phyloP scores from a whole-genome alignment of 1,284 basidiomycete genomes.

The Ganoderma leucocontextum region DNA sequence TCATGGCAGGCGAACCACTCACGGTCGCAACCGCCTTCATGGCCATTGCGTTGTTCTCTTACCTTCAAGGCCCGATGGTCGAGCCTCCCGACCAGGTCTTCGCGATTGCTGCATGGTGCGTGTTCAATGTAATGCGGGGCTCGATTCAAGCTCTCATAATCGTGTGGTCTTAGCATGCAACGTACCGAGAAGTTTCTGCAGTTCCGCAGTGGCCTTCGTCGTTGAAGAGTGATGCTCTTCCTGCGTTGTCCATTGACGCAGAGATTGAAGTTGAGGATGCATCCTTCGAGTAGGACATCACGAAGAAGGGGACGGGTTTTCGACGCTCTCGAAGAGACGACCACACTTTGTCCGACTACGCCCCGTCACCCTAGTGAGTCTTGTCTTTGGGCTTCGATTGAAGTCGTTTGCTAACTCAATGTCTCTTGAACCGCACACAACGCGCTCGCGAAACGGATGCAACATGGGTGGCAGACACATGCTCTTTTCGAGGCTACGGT shows the following conservation, averaged over 20 bases:
- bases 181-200: conserved; percentile 69
- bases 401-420: no score
- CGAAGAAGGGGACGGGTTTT: conserved; percentile 42
- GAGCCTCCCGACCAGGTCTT: conserved; percentile 69
- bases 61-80: conserved; percentile 72
- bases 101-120: conserved; percentile 67
- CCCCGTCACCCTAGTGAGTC: no score
- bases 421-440: no score
- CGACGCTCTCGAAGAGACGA: no score
- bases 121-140: not conserved
- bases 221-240: conserved; percentile 44
- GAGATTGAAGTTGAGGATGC: conserved; percentile 63
- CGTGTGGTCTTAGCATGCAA: conserved; percentile 58
- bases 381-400: no score
- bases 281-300: conserved; percentile 63
- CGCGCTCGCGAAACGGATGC: no score
- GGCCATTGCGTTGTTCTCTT: conserved; percentile 69
- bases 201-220: conserved; percentile 74
- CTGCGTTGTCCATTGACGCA: conserved; percentile 23
- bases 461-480: no score
- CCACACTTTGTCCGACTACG: no score
- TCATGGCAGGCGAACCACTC: conserved; percentile 62
- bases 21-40: conserved; percentile 78
- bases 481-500: no score
- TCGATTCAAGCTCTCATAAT: conserved; percentile 15